These are phyloP conservation scores for Aspergillus fumigatiaffinis DNA, from an alignment of 2,329 filamentous ascomycete species.

Conservation along the genomic window DNA sequence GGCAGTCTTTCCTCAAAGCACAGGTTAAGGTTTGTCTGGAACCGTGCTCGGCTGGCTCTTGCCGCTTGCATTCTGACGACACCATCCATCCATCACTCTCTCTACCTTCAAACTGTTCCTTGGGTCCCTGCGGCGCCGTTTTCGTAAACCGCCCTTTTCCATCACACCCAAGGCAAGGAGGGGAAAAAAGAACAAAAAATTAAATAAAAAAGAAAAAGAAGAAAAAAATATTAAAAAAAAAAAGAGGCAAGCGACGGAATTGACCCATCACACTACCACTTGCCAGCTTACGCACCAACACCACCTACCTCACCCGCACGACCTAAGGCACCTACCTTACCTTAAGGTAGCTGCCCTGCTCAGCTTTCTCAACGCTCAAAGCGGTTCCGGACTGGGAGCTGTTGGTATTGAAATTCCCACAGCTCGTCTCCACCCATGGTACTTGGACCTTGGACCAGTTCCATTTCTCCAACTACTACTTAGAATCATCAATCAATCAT, in stretches of 20 bases:
- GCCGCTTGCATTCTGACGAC: slow-evolving; percentile 36
- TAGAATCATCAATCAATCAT: slow-evolving; percentile 18
- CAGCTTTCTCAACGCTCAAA: background rate
- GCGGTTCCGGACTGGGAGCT: background rate
- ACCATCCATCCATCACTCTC: slow-evolving; percentile 21
- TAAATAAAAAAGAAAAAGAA: background rate
- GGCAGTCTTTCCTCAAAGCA: background rate
- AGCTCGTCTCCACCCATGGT: slow-evolving; percentile 22
- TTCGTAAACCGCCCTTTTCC: slow-evolving; percentile 19
- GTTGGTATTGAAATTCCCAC: background rate
- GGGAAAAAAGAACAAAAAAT: background rate
- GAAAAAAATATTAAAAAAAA: background rate
- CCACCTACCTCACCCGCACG: slow-evolving; percentile 1
- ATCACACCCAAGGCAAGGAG: background rate
- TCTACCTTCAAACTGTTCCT: slow-evolving; percentile 1
- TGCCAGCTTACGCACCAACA: background rate
- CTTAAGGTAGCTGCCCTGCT: background rate
- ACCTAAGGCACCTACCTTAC: background rate
- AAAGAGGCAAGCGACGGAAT: background rate
- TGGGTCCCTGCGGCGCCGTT: slow-evolving; percentile 18
- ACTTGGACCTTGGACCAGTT: slow-evolving; percentile 11
- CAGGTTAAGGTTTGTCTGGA: slow-evolving; percentile 29
- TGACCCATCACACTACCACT: background rate
- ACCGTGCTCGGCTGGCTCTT: slow-evolving; percentile 29
- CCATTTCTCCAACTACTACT: slow-evolving; percentile 9